Conservation (phyloP, 345 rosid genomes). For the Schrenkiella parvula region DNA sequence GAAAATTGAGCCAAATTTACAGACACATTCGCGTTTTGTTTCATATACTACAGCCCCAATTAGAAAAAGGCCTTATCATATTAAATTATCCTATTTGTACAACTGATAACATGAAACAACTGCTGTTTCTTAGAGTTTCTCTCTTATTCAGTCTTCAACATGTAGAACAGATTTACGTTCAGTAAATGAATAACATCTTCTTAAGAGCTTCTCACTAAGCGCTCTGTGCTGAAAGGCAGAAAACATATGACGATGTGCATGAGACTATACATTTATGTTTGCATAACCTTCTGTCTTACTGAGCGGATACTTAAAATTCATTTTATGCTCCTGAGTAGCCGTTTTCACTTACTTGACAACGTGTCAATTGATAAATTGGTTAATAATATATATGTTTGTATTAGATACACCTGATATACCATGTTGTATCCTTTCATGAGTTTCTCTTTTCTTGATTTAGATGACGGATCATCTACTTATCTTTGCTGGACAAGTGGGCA, state of each 20-base stretch:
- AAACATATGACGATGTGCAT: constrained; percentile 1
- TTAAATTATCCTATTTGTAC: not conserved
- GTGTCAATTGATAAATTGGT: not conserved
- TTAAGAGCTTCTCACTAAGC: not conserved
- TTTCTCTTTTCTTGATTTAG: constrained; percentile 36
- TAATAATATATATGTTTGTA: not conserved
- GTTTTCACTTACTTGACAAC: not conserved
- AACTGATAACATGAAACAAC: not conserved
- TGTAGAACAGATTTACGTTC: not conserved
- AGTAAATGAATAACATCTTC: not conserved
- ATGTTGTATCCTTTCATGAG: not conserved
- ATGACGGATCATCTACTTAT: constrained; percentile 79
- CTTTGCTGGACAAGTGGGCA: constrained; percentile 76
- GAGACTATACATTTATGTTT: not conserved
- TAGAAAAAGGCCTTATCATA: not conserved
- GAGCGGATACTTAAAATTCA: not conserved
- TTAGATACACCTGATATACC: not conserved
- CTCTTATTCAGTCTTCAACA: not conserved
- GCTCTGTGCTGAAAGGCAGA: not conserved
- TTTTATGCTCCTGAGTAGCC: not conserved
- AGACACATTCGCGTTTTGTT: not conserved
- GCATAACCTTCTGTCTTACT: not conserved
- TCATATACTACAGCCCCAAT: not conserved
- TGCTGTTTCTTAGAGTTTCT: not conserved
- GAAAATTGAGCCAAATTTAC: not conserved